Base-by-base conservation (phyloP, 805 yeast genomes). In the Candida ulmi region DNA sequence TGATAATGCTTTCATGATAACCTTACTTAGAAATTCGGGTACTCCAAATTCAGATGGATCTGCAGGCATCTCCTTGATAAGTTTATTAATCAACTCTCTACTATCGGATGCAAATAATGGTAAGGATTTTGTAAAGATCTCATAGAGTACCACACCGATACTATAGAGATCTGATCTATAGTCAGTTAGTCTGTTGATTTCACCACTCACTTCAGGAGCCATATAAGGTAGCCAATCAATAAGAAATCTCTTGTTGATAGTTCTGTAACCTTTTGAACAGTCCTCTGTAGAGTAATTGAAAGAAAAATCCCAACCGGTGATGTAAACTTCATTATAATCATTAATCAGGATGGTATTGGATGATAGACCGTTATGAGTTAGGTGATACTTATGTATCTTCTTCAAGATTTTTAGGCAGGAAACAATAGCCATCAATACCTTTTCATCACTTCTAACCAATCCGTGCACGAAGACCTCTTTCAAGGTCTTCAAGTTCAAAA, bases 171-270 rank as follows among this genome's bases (percentile, higher is more conserved):
- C 79, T 0, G 78, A 62, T 35, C 74, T 57, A 47, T 56, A 65
- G 43, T 74, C 77, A 17, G 69, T 72, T 5, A 62, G 52, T 12
- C 62, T 51, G 24, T 57, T 57, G 13, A 50, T 50, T 21, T 63
- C 65, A 2, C 73, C 69, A 18, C 72, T 63, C 6, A 67, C 61
- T 50, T 74, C 80, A 1, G 80, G 80, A 1, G 78, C 68, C 44
- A 71, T 65, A 45, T 66, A 74, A 1, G 75, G 74, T 17, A 72
- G 50, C 42, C 66, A 58, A 23, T 63, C 66, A 2, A 62, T 60
- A 13, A 70, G 54, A 24, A 58, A 60, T 38, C 57, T 50, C 42
- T 65, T 55, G 43, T 71, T 68, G n/a, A 62, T 52, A 25, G 65
- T 60, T 21, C 78, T 50, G 44, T 62, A 72, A 16, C 71, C 68